Base-by-base conservation (phyloP, 495 filamentous ascomycete genomes). In the Aspergillus heteromorphus region DNA sequence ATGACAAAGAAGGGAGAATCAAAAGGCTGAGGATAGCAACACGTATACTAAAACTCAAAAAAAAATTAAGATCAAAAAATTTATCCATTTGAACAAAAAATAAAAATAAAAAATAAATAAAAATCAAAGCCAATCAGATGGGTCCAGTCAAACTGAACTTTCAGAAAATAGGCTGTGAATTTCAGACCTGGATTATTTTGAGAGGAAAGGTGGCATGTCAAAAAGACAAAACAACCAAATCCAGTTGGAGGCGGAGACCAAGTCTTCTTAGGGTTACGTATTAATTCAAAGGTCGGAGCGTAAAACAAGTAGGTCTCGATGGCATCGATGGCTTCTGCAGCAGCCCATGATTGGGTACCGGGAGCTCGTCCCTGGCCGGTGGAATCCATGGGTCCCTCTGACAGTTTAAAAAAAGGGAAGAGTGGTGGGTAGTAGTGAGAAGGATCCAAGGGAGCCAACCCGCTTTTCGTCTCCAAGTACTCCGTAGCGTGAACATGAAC, bases 341-440 rank as follows among this genome's bases (percentile, higher is more conserved):
- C 48, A 18, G 29, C 13, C 1, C 48, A 20, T 49, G 48, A 49
- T 49, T 49, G 48, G 48, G 48, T 49, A 49, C 48, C 48, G 48
- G 14, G 16, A 27, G 11, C 17, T 2, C 20, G 48, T 38, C 48
- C 48, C 48, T 49, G 48, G 31, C 48, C 48, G 21, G 31, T 20
- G 25, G 16, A 23, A 29, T 49, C 48, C 16, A 49, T 14, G 48
- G 48, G 16, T 49, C 19, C n/a, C 30, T 49, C 19, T 49, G 48
- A 36, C 48, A 49, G 48, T 34, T 40, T 23, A 17, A 38, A 49
- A 20, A n/a, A 29, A 20, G 21, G 21, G 34, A 20, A n/a, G 16
- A 20, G 43, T n/a, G n/a, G n/a, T n/a, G n/a, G 43, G 13, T 16
- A n/a, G 21, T 13, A 29, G 6, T 25, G n/a, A 27, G 21, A 20